These are phyloP conservation scores for Xylariaceae sp. DNA, from an alignment of 2,329 filamentous ascomycete species.

Conservation along the genomic window DNA sequence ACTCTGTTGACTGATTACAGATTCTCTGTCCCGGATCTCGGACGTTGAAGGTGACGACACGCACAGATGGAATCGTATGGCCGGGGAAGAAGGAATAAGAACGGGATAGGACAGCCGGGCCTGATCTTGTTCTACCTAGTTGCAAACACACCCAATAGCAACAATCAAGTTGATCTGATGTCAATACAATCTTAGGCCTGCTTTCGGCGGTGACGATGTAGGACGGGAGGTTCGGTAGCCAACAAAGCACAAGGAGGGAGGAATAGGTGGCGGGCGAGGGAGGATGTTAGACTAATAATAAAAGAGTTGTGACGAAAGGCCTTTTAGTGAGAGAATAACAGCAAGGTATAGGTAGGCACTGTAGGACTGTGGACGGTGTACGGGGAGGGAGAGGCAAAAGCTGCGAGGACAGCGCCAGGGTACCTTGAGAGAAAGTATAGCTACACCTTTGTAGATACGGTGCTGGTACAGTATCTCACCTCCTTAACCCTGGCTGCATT, in stretches of 20 bases:
- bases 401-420: background rate
- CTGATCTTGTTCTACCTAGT: background rate
- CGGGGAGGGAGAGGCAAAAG: background rate
- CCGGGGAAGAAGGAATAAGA: background rate
- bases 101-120: background rate
- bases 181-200: constrained; percentile 38
- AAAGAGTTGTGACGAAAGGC: constrained; percentile 1
- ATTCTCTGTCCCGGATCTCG: constrained; percentile 1
- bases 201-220: constrained; percentile 27
- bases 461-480: background rate
- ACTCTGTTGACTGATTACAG: background rate
- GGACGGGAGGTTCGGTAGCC: constrained; percentile 19
- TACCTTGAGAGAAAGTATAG: constrained; percentile 13
- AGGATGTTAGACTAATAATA: constrained; percentile 18
- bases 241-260: constrained; percentile 15
- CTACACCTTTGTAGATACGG: constrained; percentile 1
- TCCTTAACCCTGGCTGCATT: constrained; percentile 21
- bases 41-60: constrained; percentile 16
- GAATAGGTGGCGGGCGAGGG: constrained; percentile 11
- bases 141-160: constrained; percentile 8
- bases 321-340: constrained; percentile 9
- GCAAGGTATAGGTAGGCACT: background rate
- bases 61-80: background rate
- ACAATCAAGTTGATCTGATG: constrained; percentile 6
- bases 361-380: background rate